Conservation (phyloP, 176 grass and related monocot species). For the Aechmea fasciata region DNA sequence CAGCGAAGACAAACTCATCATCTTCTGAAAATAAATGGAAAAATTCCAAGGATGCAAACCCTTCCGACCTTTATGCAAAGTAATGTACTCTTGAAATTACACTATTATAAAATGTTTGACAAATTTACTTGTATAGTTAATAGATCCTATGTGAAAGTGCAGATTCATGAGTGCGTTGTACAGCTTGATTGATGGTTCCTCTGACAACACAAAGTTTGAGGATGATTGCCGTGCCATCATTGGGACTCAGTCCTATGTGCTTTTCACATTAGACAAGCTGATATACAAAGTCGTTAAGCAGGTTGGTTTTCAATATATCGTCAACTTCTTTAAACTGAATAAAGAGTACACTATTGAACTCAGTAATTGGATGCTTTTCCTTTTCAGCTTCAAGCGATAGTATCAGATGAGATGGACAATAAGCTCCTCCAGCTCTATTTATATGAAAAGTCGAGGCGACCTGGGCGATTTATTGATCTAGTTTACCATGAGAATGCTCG, state of each 20-base stretch:
- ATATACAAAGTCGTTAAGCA: conserved; percentile 99
- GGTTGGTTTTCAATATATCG: conserved; percentile 28
- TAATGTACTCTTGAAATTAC: conserved; percentile 30
- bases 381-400: conserved; percentile 92
- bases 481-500: conserved; percentile 98
- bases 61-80: conserved; percentile 88
- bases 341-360: neutral
- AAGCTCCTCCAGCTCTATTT: conserved; percentile 91
- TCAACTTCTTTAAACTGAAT: neutral
- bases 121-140: neutral
- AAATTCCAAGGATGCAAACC: conserved; percentile 86
- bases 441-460: conserved; percentile 89
- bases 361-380: neutral
- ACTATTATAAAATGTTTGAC: neutral
- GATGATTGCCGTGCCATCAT: conserved; percentile 95
- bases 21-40: conserved; percentile 96
- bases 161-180: conserved; percentile 85
- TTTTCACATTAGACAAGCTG: conserved; percentile 96
- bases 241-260: conserved; percentile 95
- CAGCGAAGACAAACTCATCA: conserved; percentile 80
- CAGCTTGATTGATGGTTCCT: conserved; percentile 89
- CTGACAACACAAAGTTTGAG: conserved; percentile 98
- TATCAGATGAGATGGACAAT: conserved; percentile 94
- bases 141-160: conserved; percentile 7
- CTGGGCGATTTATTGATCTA: conserved; percentile 70